Evolutionary conservation across 2,329 filamentous ascomycete genomes (phyloP).

Genomic region (Cladorrhinum sp.): DNA sequence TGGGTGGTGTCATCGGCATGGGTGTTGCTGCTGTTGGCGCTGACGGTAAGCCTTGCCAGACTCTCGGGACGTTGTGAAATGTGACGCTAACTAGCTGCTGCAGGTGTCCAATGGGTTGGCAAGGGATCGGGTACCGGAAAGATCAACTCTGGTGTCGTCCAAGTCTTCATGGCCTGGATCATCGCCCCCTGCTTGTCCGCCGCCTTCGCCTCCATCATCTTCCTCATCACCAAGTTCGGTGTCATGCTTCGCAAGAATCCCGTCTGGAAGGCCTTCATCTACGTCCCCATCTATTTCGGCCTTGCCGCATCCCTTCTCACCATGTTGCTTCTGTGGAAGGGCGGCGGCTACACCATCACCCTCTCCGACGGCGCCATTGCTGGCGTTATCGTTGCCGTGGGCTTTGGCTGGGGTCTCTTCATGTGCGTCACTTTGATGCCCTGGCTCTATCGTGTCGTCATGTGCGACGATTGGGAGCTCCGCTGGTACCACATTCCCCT

Average conservation of each 20-base stretch:
- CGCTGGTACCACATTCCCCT: conserved; percentile 51
- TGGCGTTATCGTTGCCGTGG: conserved; percentile 53
- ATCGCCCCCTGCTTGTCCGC: conserved; percentile 57
- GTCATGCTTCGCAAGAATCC: conserved; percentile 54
- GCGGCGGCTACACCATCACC: conserved; percentile 43
- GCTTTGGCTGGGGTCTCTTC: conserved; percentile 48
- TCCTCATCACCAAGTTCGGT: conserved; percentile 54
- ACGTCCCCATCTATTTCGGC: conserved; percentile 56
- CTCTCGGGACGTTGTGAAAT: neutral
- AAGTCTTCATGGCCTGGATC: conserved; percentile 60
- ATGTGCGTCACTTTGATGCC: conserved; percentile 54
- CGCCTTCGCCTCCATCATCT: conserved; percentile 52
- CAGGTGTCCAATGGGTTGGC: conserved; percentile 50
- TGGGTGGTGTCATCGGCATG: conserved; percentile 58
- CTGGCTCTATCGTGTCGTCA: conserved; percentile 56
- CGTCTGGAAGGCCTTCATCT: conserved; percentile 49
- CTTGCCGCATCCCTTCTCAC: conserved; percentile 52
- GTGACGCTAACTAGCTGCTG: neutral
- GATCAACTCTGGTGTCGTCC: conserved; percentile 50
- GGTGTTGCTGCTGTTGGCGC: conserved; percentile 54
- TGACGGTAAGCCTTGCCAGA: conserved; percentile 32
- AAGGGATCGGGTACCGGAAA: conserved; percentile 35
- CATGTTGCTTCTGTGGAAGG: conserved; percentile 61
- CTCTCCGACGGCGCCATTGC: conserved; percentile 48
- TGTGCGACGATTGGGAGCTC: conserved; percentile 60